Evolutionary conservation across 371 early-diverging fungal genomes (phyloP).

Genomic region (Mucor mucedo): DNA sequence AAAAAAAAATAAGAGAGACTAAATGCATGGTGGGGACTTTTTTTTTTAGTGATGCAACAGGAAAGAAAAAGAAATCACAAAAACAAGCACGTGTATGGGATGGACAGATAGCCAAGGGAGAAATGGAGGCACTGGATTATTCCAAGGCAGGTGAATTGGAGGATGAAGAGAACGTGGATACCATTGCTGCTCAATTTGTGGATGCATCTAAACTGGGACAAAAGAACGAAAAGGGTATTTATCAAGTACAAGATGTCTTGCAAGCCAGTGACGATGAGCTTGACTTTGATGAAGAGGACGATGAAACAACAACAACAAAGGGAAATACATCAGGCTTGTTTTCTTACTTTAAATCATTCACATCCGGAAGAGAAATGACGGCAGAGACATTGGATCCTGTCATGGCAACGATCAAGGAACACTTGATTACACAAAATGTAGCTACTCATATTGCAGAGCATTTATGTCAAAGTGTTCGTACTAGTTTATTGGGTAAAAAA

Average conservation of each 20-base stretch:
- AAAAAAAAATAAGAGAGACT: slow-evolving; percentile 53
- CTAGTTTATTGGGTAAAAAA: slow-evolving; percentile 80
- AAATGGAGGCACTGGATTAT: slow-evolving; percentile 74
- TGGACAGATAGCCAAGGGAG: slow-evolving; percentile 63
- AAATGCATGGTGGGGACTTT: background rate
- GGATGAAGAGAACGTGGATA: slow-evolving; percentile 28
- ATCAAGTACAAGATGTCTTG: slow-evolving; percentile 83
- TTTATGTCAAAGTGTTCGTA: slow-evolving; percentile 80
- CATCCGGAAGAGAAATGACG: slow-evolving; percentile 68
- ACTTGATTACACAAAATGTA: slow-evolving; percentile 92
- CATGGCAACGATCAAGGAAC: slow-evolving; percentile 85
- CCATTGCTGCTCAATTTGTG: slow-evolving; percentile 57
- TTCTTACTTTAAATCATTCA: slow-evolving; percentile 71
- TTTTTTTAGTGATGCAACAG: background rate
- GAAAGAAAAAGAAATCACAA: slow-evolving; percentile 54
- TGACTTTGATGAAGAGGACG: slow-evolving; percentile 27
- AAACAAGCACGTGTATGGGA: slow-evolving; percentile 72
- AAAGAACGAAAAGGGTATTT: slow-evolving; percentile 74
- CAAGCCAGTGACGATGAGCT: slow-evolving; percentile 52
- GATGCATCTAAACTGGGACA: slow-evolving; percentile 63
- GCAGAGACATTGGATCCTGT: slow-evolving; percentile 73
- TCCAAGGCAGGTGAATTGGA: slow-evolving; percentile 29
- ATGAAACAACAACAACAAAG: background rate
- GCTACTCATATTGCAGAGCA: slow-evolving; percentile 90
- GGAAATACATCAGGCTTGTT: slow-evolving; percentile 48